Percentiles rank a stretch among this genome's conserved stretches.
These are phyloP conservation scores for Bacterosira constricta DNA, from an alignment of 108 stramenopile species.

Conservation along the genomic window DNA sequence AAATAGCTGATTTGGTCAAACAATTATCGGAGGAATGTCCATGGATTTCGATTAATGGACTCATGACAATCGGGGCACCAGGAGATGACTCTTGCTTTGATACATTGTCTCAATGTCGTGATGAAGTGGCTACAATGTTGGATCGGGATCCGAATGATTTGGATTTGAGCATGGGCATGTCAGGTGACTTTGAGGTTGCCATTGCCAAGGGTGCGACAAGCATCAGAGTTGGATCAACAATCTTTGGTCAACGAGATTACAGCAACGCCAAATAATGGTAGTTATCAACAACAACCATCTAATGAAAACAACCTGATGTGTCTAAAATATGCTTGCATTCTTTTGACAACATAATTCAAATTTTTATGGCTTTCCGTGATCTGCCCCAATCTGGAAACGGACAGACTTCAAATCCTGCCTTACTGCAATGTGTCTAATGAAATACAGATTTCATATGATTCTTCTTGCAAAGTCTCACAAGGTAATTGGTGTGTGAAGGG, in stretches of 20 bases:
- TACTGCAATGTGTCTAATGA: too few species aligned
- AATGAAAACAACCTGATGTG: too few species aligned
- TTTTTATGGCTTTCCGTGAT: too few species aligned
- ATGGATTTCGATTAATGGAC: constrained; percentile 78
- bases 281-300: neutral
- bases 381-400: too few species aligned
- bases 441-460: too few species aligned
- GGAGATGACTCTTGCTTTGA: constrained; percentile 90
- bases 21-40: constrained; percentile 77
- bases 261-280: constrained; percentile 46
- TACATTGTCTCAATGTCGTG: constrained; percentile 58
- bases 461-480: too few species aligned
- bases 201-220: constrained; percentile 92
- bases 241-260: constrained; percentile 96
- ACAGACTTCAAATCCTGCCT: too few species aligned
- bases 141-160: constrained; percentile 50
- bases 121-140: constrained; percentile 54
- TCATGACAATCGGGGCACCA: constrained; percentile 99
- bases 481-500: too few species aligned
- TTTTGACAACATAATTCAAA: too few species aligned
- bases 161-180: constrained; percentile 99
- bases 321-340: too few species aligned
- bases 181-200: constrained; percentile 94
- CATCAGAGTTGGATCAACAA: constrained; percentile 95
- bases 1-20: constrained; percentile 50